Percentiles rank a stretch among this genome's conserved stretches.
These are phyloP conservation scores for Colletotrichum cordylinicola DNA, from an alignment of 2,329 filamentous ascomycete species.

Conservation along the genomic window DNA sequence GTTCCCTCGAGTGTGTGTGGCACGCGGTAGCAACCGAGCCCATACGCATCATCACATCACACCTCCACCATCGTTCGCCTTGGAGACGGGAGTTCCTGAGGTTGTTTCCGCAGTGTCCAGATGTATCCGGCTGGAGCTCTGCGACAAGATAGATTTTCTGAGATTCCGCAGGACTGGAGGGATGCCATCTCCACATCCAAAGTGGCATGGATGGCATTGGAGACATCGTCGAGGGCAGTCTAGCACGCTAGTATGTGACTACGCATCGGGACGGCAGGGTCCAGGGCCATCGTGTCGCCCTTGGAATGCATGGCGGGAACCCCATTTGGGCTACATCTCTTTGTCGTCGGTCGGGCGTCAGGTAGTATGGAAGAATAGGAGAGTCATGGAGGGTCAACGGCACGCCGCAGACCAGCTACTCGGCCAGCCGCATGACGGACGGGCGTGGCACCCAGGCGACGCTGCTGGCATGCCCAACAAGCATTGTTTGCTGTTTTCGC, in stretches of 20 bases:
- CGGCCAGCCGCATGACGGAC: slow-evolving; percentile 7
- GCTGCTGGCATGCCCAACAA: not conserved
- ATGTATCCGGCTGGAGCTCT: not conserved
- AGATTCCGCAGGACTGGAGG: not conserved
- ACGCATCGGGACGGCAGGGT: not conserved
- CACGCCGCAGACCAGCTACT: slow-evolving; percentile 9
- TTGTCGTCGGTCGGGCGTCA: not conserved
- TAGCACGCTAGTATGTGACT: not conserved
- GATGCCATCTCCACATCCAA: not conserved
- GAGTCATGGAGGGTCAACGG: not conserved
- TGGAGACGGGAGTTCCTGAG: not conserved
- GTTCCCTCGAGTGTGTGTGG: not conserved
- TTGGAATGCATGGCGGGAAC: not conserved
- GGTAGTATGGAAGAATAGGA: not conserved
- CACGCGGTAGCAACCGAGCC: not conserved
- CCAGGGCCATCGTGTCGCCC: not conserved
- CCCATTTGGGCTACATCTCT: not conserved
- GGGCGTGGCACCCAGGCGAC: not conserved
- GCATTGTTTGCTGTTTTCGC: slow-evolving; percentile 7
- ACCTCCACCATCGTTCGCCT: not conserved
- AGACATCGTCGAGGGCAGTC: not conserved
- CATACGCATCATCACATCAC: not conserved
- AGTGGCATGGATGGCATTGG: not conserved
- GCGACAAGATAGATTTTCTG: not conserved
- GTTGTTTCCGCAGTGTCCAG: not conserved